These are phyloP conservation scores for Mimosa bimucronata DNA, from an alignment of 306 rosid genomes.

Conservation along the genomic window DNA sequence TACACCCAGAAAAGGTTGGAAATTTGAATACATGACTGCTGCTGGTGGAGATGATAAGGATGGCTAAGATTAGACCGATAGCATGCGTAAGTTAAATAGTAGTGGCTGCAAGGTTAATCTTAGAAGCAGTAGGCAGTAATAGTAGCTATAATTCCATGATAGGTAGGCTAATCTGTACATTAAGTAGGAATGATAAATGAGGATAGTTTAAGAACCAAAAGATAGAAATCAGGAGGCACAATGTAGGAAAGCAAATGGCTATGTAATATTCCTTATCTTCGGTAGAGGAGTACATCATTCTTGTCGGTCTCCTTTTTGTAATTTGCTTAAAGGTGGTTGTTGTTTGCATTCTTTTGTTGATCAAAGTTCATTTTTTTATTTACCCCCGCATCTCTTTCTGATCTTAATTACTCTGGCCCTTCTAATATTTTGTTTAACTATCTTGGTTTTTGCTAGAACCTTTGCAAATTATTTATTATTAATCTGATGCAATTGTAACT, in stretches of 20 bases:
- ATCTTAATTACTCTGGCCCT: too few species aligned
- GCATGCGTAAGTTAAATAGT: slow-evolving; percentile 55
- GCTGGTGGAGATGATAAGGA: slow-evolving; percentile 59
- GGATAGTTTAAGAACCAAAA: slow-evolving; percentile 49
- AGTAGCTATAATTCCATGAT: slow-evolving; percentile 60
- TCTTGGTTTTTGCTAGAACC: too few species aligned
- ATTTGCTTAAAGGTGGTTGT: too few species aligned
- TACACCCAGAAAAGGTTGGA: slow-evolving; percentile 71
- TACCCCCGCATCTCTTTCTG: too few species aligned
- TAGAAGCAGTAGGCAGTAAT: slow-evolving; percentile 70
- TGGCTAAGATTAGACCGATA: slow-evolving; percentile 60
- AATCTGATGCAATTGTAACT: too few species aligned
- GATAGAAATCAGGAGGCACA: slow-evolving; percentile 50
- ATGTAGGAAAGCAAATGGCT: slow-evolving; percentile 48
- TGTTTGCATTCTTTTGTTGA: too few species aligned
- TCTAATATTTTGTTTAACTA: too few species aligned
- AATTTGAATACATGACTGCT: slow-evolving; percentile 42
- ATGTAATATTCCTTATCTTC: too few species aligned
- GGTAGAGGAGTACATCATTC: too few species aligned
- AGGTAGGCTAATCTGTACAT: slow-evolving; percentile 97
- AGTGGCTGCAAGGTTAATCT: slow-evolving; percentile 69
- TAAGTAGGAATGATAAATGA: slow-evolving; percentile 52
- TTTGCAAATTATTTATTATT: too few species aligned
- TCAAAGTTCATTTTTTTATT: too few species aligned
- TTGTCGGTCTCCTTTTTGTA: too few species aligned